phyloP scores from a whole-genome alignment of 768 basidiomycete species.

The Phanerochaete carnosa region DNA sequence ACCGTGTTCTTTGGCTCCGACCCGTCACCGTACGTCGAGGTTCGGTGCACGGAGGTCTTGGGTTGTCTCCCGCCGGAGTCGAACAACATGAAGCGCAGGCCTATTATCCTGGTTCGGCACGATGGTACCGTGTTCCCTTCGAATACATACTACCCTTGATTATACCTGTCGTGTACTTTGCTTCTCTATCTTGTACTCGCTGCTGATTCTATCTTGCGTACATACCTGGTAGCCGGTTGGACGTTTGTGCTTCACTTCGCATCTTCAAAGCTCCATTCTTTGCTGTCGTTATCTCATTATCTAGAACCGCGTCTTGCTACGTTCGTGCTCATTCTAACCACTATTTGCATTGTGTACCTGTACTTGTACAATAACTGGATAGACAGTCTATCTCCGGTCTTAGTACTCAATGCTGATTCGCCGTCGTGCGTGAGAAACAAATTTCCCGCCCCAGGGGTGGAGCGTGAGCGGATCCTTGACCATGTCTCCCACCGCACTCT shows the following conservation, averaged over 20 bases:
- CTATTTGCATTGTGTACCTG: constrained; percentile 1
- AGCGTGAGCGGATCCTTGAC: neutral
- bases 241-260: constrained; percentile 4
- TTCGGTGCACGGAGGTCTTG: constrained; percentile 82
- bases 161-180: neutral
- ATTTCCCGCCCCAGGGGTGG: neutral
- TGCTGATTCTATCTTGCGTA: constrained; percentile 18
- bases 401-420: neutral
- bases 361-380: constrained; percentile 2
- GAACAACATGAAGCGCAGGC: constrained; percentile 63
- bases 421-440: neutral
- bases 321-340: neutral
- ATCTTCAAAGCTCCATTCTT: constrained; percentile 2
- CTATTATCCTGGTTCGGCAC: constrained; percentile 76
- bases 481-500: constrained; percentile 9
- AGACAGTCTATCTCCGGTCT: neutral
- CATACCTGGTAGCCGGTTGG: constrained; percentile 2
- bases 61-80: constrained; percentile 78
- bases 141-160: constrained; percentile 74
- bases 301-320: constrained; percentile 1
- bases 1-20: constrained; percentile 85
- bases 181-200: constrained; percentile 13
- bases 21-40: constrained; percentile 83
- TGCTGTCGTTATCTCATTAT: constrained; percentile 3
- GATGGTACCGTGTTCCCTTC: constrained; percentile 91